A percentile compares a stretch with the other conserved stretches of the same genome.
Evolutionary conservation across 208 protist species (phyloP).

Genomic region (Acanthamoeba healyi): DNA sequence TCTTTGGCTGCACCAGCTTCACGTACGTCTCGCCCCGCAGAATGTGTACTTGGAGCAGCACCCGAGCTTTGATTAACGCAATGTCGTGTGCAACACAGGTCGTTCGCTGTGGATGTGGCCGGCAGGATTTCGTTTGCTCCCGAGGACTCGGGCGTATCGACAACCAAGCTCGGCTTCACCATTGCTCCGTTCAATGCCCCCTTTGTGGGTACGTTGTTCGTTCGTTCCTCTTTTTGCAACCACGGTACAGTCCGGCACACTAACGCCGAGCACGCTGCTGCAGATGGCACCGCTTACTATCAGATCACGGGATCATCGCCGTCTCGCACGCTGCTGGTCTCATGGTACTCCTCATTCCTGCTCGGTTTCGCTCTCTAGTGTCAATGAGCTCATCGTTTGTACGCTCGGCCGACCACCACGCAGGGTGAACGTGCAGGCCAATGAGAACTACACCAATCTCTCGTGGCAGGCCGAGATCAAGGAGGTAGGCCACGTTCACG

Average conservation of each 20-base stretch:
- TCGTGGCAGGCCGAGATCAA: conserved; percentile 34
- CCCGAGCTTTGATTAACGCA: no score
- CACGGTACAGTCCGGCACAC: neutral
- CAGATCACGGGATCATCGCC: neutral
- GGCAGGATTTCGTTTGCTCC: neutral
- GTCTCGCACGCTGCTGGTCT: neutral
- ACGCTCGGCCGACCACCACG: no score
- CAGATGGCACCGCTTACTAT: conserved; percentile 7
- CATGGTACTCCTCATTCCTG: conserved; percentile 8
- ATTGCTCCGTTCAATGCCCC: neutral
- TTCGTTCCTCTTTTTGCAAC: neutral
- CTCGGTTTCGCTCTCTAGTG: no score
- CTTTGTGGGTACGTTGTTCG: neutral
- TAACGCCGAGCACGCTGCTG: neutral
- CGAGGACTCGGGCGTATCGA: neutral
- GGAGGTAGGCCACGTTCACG: no score
- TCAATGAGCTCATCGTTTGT: no score
- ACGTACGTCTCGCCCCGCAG: neutral
- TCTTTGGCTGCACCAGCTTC: conserved; percentile 46
- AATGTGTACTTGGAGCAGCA: neutral
- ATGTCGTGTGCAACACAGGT: neutral
- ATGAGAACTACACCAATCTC: neutral
- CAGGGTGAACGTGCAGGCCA: conserved; percentile 37
- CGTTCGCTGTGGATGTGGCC: conserved; percentile 25
- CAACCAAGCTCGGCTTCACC: conserved; percentile 26